These are phyloP conservation scores for Xylariaceae sp. DNA, from an alignment of 2,329 filamentous ascomycete species.

Conservation along the genomic window DNA sequence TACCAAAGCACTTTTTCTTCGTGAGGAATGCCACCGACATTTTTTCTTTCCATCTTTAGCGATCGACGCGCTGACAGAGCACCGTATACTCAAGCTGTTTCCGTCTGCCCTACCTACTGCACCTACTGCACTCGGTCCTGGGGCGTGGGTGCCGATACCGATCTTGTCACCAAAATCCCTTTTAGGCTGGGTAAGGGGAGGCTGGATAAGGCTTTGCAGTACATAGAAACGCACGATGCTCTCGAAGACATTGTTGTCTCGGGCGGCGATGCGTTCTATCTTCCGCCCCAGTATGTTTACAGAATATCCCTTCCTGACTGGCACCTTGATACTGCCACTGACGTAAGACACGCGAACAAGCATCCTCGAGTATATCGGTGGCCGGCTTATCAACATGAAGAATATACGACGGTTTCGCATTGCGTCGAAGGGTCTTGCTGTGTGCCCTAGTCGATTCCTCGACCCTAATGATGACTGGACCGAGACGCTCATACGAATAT, in stretches of 20 bases:
- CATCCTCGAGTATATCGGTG: conserved; percentile 48
- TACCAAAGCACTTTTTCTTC: conserved; percentile 56
- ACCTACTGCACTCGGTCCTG: conserved; percentile 58
- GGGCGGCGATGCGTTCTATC: conserved; percentile 56
- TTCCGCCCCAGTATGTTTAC: conserved; percentile 37
- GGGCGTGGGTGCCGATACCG: conserved; percentile 50
- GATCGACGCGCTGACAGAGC: conserved; percentile 20
- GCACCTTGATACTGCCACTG: too few species aligned
- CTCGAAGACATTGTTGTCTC: conserved; percentile 58
- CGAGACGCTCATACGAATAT: conserved; percentile 45
- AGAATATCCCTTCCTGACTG: background rate
- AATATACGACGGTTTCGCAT: conserved; percentile 57
- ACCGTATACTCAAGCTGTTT: conserved; percentile 46
- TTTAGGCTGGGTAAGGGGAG: conserved; percentile 36
- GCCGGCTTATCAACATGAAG: conserved; percentile 49
- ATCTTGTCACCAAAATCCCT: conserved; percentile 39
- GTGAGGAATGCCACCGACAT: conserved; percentile 40
- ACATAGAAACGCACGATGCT: conserved; percentile 45
- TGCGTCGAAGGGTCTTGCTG: conserved; percentile 57
- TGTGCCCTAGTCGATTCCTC: conserved; percentile 51
- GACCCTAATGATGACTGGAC: conserved; percentile 50
- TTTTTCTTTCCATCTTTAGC: background rate
- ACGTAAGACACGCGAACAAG: too few species aligned
- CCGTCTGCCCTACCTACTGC: conserved; percentile 59
- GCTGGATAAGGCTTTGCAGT: conserved; percentile 53